These are phyloP conservation scores for Hordeum marinum DNA, from an alignment of 176 grass and related monocot species.

Conservation along the genomic window DNA sequence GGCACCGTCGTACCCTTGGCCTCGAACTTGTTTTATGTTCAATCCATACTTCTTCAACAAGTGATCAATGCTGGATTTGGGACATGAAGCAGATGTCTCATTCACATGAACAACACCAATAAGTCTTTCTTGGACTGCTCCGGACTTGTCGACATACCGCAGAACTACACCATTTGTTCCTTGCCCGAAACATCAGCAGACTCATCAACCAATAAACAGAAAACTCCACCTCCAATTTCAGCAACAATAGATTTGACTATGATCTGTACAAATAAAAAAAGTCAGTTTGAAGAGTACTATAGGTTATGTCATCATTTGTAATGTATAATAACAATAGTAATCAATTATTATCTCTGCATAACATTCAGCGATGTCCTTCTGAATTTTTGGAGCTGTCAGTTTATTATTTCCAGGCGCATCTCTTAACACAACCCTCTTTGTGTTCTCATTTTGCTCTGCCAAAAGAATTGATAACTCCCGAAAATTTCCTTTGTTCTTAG, in stretches of 20 bases:
- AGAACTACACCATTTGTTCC: too few relatives aligned
- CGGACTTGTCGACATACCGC: background rate
- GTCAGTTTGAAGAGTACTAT: too few relatives aligned
- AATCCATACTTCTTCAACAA: background rate
- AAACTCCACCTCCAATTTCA: background rate
- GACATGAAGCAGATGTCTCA: background rate
- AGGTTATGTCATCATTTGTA: too few relatives aligned
- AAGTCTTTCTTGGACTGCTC: background rate
- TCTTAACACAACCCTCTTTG: background rate
- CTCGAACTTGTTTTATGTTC: background rate
- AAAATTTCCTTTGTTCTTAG: background rate
- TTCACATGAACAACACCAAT: background rate
- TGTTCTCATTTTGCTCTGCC: background rate
- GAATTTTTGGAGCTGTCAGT: background rate
- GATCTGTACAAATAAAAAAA: background rate
- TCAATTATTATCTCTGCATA: background rate
- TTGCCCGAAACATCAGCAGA: background rate
- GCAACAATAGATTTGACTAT: background rate
- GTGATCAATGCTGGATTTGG: background rate
- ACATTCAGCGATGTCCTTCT: background rate
- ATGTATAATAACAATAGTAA: background rate
- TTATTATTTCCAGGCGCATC: background rate
- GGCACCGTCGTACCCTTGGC: too few relatives aligned
- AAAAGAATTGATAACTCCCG: background rate
- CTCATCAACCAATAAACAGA: slow-evolving; percentile 8